A percentile compares a stretch with the other conserved stretches of the same genome.
phyloP scores from a whole-genome alignment of 2,329 filamentous ascomycete genomes.

The Gremmenia infestans region DNA sequence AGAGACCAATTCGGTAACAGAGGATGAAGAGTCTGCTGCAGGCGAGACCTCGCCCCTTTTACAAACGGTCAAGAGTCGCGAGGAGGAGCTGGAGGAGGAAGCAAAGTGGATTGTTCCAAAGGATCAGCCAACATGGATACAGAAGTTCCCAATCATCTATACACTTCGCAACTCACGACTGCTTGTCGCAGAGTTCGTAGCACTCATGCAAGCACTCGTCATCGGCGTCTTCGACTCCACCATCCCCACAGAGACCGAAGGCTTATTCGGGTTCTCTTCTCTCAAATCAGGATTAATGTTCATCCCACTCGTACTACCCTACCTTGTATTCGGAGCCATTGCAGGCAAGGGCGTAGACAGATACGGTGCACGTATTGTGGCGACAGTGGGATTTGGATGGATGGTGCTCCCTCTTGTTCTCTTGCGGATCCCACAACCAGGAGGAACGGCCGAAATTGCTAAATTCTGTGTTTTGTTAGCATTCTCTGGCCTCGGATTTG shows the following conservation, averaged over 20 bases:
- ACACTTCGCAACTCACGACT: slow-evolving; percentile 38
- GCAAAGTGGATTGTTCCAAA: slow-evolving; percentile 38
- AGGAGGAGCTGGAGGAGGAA: slow-evolving; percentile 11
- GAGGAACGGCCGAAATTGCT: slow-evolving; percentile 37
- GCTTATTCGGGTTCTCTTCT: slow-evolving; percentile 35
- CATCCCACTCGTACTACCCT: slow-evolving; percentile 34
- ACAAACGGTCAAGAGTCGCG: slow-evolving; percentile 21
- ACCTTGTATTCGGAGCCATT: slow-evolving; percentile 32
- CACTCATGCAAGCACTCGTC: slow-evolving; percentile 40
- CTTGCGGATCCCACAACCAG: slow-evolving; percentile 38
- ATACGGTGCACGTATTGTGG: slow-evolving; percentile 32
- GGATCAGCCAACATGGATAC: slow-evolving; percentile 36
- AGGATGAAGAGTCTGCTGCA: slow-evolving; percentile 16
- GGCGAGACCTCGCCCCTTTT: slow-evolving; percentile 35
- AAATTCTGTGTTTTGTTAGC: slow-evolving; percentile 42
- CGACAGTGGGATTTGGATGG: slow-evolving; percentile 29
- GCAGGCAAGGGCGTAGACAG: slow-evolving; percentile 35
- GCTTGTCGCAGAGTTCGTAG: slow-evolving; percentile 35
- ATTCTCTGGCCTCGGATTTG: slow-evolving; percentile 47
- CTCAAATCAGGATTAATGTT: slow-evolving; percentile 36
- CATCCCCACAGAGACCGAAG: slow-evolving; percentile 34
- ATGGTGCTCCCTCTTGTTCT: slow-evolving; percentile 29
- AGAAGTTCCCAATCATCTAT: slow-evolving; percentile 43
- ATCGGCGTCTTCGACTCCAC: slow-evolving; percentile 37
- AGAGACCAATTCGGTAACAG: slow-evolving; percentile 3